These are phyloP conservation scores for Magnusiomyces paraingens DNA, from an alignment of 1,139 yeast species.

Conservation along the genomic window DNA sequence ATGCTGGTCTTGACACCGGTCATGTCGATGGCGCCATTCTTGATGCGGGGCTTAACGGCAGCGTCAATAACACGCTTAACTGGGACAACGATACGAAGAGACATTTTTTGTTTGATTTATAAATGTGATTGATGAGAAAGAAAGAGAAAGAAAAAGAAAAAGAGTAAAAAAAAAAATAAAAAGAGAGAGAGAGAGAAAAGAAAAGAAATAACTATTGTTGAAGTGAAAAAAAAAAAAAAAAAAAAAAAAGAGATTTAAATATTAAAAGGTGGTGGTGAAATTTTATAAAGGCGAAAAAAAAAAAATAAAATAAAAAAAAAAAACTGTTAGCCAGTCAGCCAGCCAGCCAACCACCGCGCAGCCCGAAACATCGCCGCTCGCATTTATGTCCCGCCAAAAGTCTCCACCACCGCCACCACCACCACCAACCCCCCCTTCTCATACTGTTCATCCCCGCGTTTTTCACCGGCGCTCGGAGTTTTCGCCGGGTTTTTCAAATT, in stretches of 20 bases:
- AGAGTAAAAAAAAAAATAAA: not conserved
- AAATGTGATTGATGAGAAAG: not conserved
- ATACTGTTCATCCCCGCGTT: no score
- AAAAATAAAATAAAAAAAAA: not conserved
- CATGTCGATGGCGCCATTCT: constrained; percentile 81
- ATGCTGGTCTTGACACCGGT: constrained; percentile 89
- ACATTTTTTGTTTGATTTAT: constrained; percentile 12
- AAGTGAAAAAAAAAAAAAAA: not conserved
- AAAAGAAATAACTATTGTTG: not conserved
- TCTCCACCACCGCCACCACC: no score
- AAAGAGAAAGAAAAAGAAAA: not conserved
- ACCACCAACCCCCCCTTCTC: no score
- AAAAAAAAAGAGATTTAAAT: not conserved
- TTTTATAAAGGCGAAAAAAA: not conserved
- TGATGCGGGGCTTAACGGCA: constrained; percentile 89
- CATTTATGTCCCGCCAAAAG: no score
- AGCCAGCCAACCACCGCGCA: no score
- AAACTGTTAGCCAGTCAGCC: no score
- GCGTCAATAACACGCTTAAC: constrained; percentile 92
- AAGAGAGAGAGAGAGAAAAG: not conserved
- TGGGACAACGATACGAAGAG: constrained; percentile 76
- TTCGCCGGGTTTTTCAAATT: no score
- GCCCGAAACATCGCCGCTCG: no score
- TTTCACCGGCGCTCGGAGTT: no score
- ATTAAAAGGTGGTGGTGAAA: not conserved